Evolutionary conservation across 176 grass and related monocot species (phyloP).

Genomic region (Hsuehochloa calcarea): DNA sequence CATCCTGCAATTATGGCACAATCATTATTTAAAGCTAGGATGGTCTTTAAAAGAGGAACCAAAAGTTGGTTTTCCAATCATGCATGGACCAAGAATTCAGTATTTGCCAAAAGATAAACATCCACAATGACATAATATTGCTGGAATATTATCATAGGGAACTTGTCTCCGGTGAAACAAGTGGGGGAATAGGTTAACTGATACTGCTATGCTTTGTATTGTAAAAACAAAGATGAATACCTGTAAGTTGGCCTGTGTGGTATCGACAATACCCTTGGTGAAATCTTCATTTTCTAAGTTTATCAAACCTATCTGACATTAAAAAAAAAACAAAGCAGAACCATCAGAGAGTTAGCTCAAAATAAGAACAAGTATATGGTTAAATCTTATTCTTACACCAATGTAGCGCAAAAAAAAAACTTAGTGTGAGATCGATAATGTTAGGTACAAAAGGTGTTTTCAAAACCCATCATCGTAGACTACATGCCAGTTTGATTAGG

Average conservation of each 20-base stretch:
- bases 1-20: constrained; percentile 59
- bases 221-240: constrained; percentile 32
- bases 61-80: constrained; percentile 13
- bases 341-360: constrained; percentile 15
- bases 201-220: not conserved
- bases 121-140: constrained; percentile 1
- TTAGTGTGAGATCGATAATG: not conserved
- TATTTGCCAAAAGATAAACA: constrained; percentile 2
- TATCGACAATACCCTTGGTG: constrained; percentile 67
- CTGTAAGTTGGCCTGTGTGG: constrained; percentile 62
- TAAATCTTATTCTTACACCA: constrained; percentile 1
- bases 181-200: not conserved
- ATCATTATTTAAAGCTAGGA: constrained; percentile 3
- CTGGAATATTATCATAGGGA: not conserved
- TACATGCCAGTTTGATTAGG: constrained; percentile 10
- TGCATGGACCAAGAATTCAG: not conserved
- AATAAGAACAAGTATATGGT: constrained; percentile 17
- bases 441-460: constrained; percentile 1
- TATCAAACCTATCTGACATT: constrained; percentile 80
- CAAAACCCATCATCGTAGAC: not conserved
- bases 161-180: constrained; percentile 8
- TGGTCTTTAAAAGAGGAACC: not conserved
- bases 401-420: not conserved
- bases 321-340: constrained; percentile 16
- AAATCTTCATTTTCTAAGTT: constrained; percentile 98